Conservation (phyloP, 2,329 filamentous ascomycete species). For the Fulvia fulva region DNA sequence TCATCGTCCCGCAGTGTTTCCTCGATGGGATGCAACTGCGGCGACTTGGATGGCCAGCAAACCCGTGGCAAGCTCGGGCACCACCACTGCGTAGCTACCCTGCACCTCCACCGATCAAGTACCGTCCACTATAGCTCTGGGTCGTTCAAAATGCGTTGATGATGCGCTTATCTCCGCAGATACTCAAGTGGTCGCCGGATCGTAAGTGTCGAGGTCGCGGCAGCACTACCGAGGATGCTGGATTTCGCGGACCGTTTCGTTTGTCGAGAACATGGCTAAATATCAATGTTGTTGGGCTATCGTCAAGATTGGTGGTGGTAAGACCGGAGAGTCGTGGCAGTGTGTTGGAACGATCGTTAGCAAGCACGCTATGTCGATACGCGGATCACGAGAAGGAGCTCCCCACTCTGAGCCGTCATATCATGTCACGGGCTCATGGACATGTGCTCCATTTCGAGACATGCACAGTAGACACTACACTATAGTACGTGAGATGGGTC, state of each 20-base stretch:
- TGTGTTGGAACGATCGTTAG: too few species aligned
- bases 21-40: neutral
- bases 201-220: neutral
- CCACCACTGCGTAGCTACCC: neutral
- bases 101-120: neutral
- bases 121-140: neutral
- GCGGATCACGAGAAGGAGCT: neutral
- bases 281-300: neutral
- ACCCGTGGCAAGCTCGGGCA: neutral
- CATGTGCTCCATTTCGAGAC: neutral
- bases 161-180: conserved; percentile 8
- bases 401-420: neutral
- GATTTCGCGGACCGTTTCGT: neutral
- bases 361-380: neutral
- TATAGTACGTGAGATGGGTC: too few species aligned
- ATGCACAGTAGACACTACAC: too few species aligned
- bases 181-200: neutral
- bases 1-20: conserved; percentile 5
- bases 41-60: conserved; percentile 6
- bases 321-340: too few species aligned
- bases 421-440: neutral
- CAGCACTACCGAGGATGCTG: neutral
- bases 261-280: neutral
- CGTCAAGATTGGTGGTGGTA: neutral
- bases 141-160: neutral